A percentile compares a stretch with the other conserved stretches of the same genome.
Evolutionary conservation across 257 asterid species (phyloP).

Genomic region (Anisodus acutangulus): DNA sequence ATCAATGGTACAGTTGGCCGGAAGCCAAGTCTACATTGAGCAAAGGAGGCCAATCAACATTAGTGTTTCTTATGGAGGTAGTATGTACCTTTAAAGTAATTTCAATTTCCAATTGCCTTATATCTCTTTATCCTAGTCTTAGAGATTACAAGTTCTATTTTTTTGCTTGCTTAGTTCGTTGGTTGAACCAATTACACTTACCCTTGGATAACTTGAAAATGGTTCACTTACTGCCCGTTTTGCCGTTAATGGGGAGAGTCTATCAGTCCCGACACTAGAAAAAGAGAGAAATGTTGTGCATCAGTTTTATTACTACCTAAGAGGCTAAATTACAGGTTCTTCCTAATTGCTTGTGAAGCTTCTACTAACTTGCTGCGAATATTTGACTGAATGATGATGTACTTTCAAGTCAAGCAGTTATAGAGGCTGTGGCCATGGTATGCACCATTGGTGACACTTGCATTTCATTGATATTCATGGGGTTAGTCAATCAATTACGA

Average conservation of each 20-base stretch:
- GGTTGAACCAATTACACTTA: not conserved
- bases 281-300: not conserved
- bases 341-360: not conserved
- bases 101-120: not conserved
- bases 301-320: conserved; percentile 15
- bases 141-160: not conserved
- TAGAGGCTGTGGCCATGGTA: conserved; percentile 54
- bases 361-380: not conserved
- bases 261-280: not conserved
- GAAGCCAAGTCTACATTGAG: conserved; percentile 72
- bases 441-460: conserved; percentile 22
- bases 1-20: conserved; percentile 61
- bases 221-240: not conserved
- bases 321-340: not conserved
- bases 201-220: not conserved
- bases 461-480: not conserved
- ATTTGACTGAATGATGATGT: not conserved
- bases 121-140: not conserved
- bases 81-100: conserved; percentile 43
- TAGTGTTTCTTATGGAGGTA: conserved; percentile 63
- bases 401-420: conserved; percentile 41
- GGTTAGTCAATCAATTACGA: not conserved
- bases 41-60: conserved; percentile 57
- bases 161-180: not conserved
- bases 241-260: not conserved